Base-by-base conservation (phyloP, 2,329 filamentous ascomycete genomes). In the Alternaria metachromatica region DNA sequence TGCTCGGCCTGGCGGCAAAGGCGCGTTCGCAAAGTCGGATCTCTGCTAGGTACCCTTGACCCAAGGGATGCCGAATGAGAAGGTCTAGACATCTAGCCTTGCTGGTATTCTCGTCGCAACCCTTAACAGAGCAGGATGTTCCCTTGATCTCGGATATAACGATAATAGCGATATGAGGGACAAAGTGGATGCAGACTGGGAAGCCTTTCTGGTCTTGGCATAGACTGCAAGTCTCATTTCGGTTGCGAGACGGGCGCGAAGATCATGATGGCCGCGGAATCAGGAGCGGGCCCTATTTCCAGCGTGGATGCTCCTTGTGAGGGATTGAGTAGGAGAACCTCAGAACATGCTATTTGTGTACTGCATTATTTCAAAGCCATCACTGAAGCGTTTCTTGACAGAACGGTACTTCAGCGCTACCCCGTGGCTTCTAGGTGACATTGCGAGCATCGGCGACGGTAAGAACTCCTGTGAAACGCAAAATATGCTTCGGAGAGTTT, bases 241-340 rank as follows among this genome's bases (percentile, higher is more conserved):
- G 67, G 69, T 50, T 69, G 63, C 64, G 63, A 64, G 61, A 69
- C 66, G 65, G 62, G 60, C 63, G 58, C 66, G 71, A 60, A 65
- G 70, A 73, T 74, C 68, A 60, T 64, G 66, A 63, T 62, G 25
- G 45, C 53, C 60, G 55, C 65, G 58, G 61, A 30, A 21, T 45
- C 15, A 63, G 28, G 28, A 56, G 44, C 55, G 26, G 50, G 44
- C 45, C 49, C 43, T 44, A 33, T 60, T 50, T 44, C 54, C 46
- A 49, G 30, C 12, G 21, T 60, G 57, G 46, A 20, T 20, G 48
- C 30, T 37, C 44, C 20, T 37, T 46, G 54, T 59, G 44, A 48
- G 53, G 20, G 53, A 23, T 25, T 33, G 26, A 21, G 45, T 51
- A 28, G 58, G 60, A 51, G 54, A 26, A 18, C 48, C 58, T 61